These are phyloP conservation scores for Pythium rhizo-oryzae DNA, from an alignment of 352 stramenopile genomes.

Conservation along the genomic window DNA sequence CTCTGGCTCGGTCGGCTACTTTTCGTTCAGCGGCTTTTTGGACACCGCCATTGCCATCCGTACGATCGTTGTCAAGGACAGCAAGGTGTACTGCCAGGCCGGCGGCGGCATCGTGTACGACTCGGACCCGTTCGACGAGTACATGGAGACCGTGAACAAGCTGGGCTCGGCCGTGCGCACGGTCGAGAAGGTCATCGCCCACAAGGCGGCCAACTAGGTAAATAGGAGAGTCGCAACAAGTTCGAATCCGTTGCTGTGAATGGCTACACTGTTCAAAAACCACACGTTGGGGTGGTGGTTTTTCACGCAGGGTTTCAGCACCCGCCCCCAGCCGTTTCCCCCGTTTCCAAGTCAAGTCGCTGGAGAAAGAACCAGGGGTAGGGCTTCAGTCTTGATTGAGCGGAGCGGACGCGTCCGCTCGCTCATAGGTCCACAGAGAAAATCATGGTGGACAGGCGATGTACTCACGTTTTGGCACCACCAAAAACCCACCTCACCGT, in stretches of 20 bases:
- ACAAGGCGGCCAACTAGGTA: slow-evolving; percentile 35
- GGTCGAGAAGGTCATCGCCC: slow-evolving; percentile 72
- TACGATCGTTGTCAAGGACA: slow-evolving; percentile 83
- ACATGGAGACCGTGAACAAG: slow-evolving; percentile 92
- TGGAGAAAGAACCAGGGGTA: slow-evolving; percentile 17
- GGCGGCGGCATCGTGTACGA: slow-evolving; percentile 90
- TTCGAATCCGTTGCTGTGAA: not conserved
- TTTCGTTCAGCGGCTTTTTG: slow-evolving; percentile 85
- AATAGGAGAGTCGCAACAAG: not conserved
- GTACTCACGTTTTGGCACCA: slow-evolving; percentile 16
- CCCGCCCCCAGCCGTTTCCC: not conserved
- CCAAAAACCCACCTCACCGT: slow-evolving; percentile 16
- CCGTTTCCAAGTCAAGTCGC: slow-evolving; percentile 4
- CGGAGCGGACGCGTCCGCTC: slow-evolving; percentile 23
- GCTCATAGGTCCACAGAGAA: not conserved
- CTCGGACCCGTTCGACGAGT: slow-evolving; percentile 85
- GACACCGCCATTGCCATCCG: slow-evolving; percentile 91
- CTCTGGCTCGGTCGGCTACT: slow-evolving; percentile 86
- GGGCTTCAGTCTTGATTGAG: slow-evolving; percentile 2
- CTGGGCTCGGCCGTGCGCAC: slow-evolving; percentile 82
- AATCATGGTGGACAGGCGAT: slow-evolving; percentile 3
- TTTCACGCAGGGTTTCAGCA: not conserved
- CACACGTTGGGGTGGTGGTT: slow-evolving; percentile 3
- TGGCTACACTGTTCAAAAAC: slow-evolving; percentile 20
- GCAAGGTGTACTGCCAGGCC: slow-evolving; percentile 83